A percentile compares a stretch with the other conserved stretches of the same genome.
Evolutionary conservation across 306 rosid genomes (phyloP).

Genomic region (Hippophae rhamnoides): DNA sequence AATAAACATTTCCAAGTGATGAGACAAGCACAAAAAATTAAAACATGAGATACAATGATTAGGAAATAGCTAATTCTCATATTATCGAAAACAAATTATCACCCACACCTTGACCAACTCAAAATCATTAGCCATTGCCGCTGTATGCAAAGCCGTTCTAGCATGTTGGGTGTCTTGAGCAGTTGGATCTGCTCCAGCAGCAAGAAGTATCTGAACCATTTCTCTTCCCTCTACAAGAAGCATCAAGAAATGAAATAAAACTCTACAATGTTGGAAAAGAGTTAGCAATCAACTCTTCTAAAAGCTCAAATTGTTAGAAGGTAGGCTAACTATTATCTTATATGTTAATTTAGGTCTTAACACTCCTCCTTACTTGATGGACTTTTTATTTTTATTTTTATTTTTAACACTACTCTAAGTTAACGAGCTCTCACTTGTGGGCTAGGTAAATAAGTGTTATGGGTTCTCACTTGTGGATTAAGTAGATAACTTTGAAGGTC

Average conservation of each 20-base stretch:
- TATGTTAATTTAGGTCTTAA: too few relatives aligned
- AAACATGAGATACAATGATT: conserved; percentile 11
- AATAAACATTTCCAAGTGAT: background rate
- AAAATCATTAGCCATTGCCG: conserved; percentile 81
- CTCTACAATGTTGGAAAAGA: conserved; percentile 1
- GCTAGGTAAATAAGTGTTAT: too few relatives aligned
- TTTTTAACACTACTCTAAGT: too few relatives aligned
- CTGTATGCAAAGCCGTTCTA: conserved; percentile 89
- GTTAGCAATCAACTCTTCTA: too few relatives aligned
- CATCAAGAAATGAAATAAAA: conserved; percentile 11
- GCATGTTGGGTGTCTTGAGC: conserved; percentile 85
- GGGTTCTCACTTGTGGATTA: too few relatives aligned
- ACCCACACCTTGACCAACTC: conserved; percentile 72
- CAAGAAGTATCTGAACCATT: conserved; percentile 77
- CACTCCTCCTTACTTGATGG: too few relatives aligned
- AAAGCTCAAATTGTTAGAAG: too few relatives aligned
- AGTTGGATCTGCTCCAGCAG: conserved; percentile 86
- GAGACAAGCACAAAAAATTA: background rate
- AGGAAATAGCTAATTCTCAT: conserved; percentile 10
- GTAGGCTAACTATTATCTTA: too few relatives aligned
- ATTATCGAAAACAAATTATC: conserved; percentile 12
- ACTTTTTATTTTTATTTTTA: too few relatives aligned
- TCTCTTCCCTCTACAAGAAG: conserved; percentile 74
- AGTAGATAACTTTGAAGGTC: too few relatives aligned
- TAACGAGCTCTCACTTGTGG: too few relatives aligned